phyloP scores from a whole-genome alignment of 108 stramenopile species.

The Cafeteria roenbergensis region DNA sequence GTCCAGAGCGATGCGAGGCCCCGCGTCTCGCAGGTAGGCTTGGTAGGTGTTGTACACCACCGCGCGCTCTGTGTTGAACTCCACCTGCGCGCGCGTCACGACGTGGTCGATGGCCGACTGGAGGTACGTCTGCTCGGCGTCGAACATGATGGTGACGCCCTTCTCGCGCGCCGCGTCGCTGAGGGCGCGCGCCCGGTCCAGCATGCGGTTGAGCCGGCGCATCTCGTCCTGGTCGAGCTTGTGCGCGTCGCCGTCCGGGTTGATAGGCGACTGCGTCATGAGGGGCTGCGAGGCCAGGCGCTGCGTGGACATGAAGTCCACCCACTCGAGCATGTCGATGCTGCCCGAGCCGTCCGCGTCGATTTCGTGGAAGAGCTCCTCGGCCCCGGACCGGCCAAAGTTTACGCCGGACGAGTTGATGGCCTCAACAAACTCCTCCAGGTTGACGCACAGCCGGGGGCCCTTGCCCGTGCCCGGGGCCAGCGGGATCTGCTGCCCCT shows the following conservation, averaged over 20 bases:
- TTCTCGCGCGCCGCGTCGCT: conserved; percentile 51
- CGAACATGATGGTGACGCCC: conserved; percentile 69
- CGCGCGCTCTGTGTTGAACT: conserved; percentile 41
- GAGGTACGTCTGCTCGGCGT: conserved; percentile 82
- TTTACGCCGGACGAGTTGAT: not conserved
- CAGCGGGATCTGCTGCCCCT: too few relatives aligned
- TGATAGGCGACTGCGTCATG: too few relatives aligned
- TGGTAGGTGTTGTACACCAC: conserved; percentile 78
- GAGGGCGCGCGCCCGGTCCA: conserved; percentile 46
- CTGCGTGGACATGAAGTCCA: conserved; percentile 19
- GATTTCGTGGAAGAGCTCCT: conserved; percentile 18
- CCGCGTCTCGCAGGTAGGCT: conserved; percentile 75
- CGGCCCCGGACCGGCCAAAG: not conserved
- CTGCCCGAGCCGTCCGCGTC: conserved; percentile 23
- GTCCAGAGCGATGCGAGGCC: conserved; percentile 53
- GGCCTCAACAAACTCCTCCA: not conserved
- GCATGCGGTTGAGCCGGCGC: not conserved
- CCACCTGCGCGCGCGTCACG: conserved; percentile 56
- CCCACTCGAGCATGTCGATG: conserved; percentile 25
- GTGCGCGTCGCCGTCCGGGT: too few relatives aligned
- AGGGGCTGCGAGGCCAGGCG: not conserved
- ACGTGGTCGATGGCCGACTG: conserved; percentile 91
- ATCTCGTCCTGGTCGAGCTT: not conserved
- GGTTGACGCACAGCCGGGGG: not conserved
- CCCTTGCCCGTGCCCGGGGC: too few relatives aligned